Evolutionary conservation across 2,329 filamentous ascomycete species (phyloP), one percentile per base, ranked within the genome.

Genomic region (Penicillium crustosum): DNA sequence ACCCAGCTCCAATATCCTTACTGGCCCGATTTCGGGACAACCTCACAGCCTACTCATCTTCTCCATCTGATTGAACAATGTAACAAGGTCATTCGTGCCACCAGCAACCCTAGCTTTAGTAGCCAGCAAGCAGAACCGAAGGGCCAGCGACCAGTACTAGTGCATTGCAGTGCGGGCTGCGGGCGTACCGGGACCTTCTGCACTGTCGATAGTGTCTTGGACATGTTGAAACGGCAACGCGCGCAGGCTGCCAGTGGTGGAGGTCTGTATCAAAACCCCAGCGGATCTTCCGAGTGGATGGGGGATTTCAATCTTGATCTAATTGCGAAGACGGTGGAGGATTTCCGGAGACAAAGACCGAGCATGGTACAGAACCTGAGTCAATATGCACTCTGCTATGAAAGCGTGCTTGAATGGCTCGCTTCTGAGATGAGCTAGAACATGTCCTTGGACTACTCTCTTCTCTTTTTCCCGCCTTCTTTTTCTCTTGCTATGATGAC

Each of bases 1-100:
- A 97, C 93, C 0, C 94, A 99, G 66, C 79, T 99, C 15, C 93
- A 97, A 71, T 97, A 97, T 73, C 87, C 91, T 0, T 88, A 89
- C n/a, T 99, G 94, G 94, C 94, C 94, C 0, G 94, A 99, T 70
- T 97, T 97, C 74, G 94, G 94, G 21, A 89, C 92, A 0, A 93
- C 93, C 0, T 92, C 94, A 0, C 89, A 95, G 68, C 92, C 94
- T 1, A 86, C 86, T 6, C 92, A 97, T 68, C 82, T 99, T 2
- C 82, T 99, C 17, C 90, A 89, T 2, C 78, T 99, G 17, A 90
- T 97, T n/a, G 92, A 97, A 73, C 84, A 96, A 52, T 90, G 89
- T 67, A 94, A 90, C 68, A 81, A 84, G 35, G 91, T 87, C 73
- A 59, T 84, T 77, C 19, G 73, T 79, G 65, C 68, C 23, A 70